Evolutionary conservation across 2,329 filamentous ascomycete genomes (phyloP), one percentile per base, ranked within the genome.

Genomic region (Penicillium sp.): DNA sequence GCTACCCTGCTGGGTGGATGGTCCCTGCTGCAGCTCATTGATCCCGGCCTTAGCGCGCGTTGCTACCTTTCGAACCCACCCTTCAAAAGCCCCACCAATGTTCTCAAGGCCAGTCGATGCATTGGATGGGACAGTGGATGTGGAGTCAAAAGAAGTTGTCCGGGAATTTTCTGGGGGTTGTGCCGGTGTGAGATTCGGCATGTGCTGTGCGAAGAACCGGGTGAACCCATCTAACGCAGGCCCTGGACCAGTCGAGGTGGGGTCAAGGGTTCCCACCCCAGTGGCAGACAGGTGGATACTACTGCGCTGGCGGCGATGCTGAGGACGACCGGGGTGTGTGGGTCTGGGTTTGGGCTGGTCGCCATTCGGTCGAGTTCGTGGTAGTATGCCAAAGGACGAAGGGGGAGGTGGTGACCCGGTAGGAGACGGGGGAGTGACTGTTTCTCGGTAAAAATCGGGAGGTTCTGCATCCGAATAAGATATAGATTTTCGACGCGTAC

Each of bases 161-260:
- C 70, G 71, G 33, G 71, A 63, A 37, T 68, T 78, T 80, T 87
- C 87, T 1, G 88, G 87, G 23, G 88, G 71, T 1, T 82, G 78
- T 25, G 79, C 76, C 27, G 92, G 87, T 31, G 87, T 87, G 25
- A 96, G 82, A 21, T 87, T 87, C 0, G 93, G 93, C 2, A 97
- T 75, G 69, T 96, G 91, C 63, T 91, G 89, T 27, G 86, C 89
- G 54, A 94, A 88, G 80, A 93, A 90, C 42, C 89, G 86, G 72
- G 93, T 97, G 60, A 97, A 78, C 6, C 87, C 86, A 72, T 97
- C 93, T 64, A 89, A 86, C 8, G 90, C 91, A 3, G 93, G 93
- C 0, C 93, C 93, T 0, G 78, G 78, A 3, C 70, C 69, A 38
- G 69, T 74, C 1, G 68, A 66, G 50, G 72, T 73, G 52, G 86